Percentiles rank a stretch among this genome's conserved stretches.
phyloP scores from a whole-genome alignment of 1,139 yeast species.

The Candida tetrigidarum region DNA sequence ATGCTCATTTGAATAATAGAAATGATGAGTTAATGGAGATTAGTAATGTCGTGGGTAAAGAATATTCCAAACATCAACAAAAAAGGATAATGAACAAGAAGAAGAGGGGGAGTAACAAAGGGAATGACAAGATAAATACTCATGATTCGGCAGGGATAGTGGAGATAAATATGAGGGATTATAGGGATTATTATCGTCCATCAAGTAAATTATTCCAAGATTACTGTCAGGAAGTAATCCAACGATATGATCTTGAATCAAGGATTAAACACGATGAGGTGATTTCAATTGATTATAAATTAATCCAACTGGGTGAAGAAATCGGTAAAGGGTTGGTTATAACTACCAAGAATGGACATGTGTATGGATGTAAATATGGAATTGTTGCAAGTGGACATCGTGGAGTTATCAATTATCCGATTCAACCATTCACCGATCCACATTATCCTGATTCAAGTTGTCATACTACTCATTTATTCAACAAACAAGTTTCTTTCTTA shows the following conservation, averaged over 20 bases:
- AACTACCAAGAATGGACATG: constrained; percentile 29
- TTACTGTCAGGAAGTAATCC: constrained; percentile 40
- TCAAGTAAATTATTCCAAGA: constrained; percentile 44
- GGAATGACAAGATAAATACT: constrained; percentile 24
- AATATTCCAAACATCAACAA: constrained; percentile 47
- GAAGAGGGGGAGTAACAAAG: constrained; percentile 4
- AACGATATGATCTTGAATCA: constrained; percentile 34
- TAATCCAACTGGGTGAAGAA: constrained; percentile 28
- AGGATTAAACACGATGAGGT: constrained; percentile 42
- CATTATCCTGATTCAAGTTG: constrained; percentile 38
- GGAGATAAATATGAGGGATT: constrained; percentile 50
- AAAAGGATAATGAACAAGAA: constrained; percentile 32
- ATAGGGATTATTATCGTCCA: constrained; percentile 52
- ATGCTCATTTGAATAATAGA: constrained; percentile 36
- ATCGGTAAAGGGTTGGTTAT: constrained; percentile 36
- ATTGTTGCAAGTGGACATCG: constrained; percentile 48
- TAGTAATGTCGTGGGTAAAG: constrained; percentile 50
- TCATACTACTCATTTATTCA: constrained; percentile 48
- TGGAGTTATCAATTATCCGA: constrained; percentile 42
- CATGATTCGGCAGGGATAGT: constrained; percentile 40
- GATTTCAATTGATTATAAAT: constrained; percentile 32
- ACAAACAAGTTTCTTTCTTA: constrained; percentile 28
- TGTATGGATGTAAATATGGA: constrained; percentile 39
- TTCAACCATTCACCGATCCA: constrained; percentile 26
- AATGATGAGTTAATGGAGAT: constrained; percentile 46